Evolutionary conservation across 75 land plant species (phyloP).

Genomic region (Cunninghamia lanceolata): DNA sequence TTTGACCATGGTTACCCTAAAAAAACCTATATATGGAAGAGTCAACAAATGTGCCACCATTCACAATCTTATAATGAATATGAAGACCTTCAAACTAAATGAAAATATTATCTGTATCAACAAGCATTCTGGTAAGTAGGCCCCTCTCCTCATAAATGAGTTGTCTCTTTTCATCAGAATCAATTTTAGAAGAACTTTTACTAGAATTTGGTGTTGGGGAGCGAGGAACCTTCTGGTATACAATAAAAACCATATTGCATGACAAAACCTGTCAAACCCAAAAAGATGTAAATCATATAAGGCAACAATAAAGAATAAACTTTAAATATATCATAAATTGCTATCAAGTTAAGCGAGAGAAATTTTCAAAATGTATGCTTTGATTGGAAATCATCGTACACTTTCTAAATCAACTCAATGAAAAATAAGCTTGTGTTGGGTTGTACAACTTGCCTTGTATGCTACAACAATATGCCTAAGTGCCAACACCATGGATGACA

Average conservation of each 20-base stretch:
- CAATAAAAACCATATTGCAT: slow-evolving; percentile 50
- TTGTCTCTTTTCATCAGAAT: slow-evolving; percentile 28
- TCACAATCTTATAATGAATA: slow-evolving; percentile 65
- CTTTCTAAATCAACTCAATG: slow-evolving; percentile 74
- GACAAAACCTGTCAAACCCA: slow-evolving; percentile 50
- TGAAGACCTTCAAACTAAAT: slow-evolving; percentile 46
- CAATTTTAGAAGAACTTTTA: too few relatives aligned
- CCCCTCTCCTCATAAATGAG: slow-evolving; percentile 44
- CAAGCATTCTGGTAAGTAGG: slow-evolving; percentile 59
- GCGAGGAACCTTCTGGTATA: slow-evolving; percentile 65
- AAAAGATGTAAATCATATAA: neutral
- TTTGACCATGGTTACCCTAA: slow-evolving; percentile 8
- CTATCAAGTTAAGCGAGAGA: neutral
- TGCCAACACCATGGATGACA: slow-evolving; percentile 74
- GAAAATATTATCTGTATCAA: slow-evolving; percentile 71
- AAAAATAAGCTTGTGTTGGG: slow-evolving; percentile 72
- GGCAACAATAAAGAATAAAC: neutral
- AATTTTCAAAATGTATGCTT: neutral
- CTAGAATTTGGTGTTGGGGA: slow-evolving; percentile 58
- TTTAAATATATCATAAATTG: neutral
- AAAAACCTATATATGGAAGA: slow-evolving; percentile 23
- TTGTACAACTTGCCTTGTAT: slow-evolving; percentile 67
- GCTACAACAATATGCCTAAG: slow-evolving; percentile 83
- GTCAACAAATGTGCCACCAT: slow-evolving; percentile 25
- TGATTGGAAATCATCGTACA: slow-evolving; percentile 21